A percentile compares a stretch with the other conserved stretches of the same genome.
These are phyloP conservation scores for Mortierella sp. DNA, from an alignment of 371 early-diverging fungal genomes.

Conservation along the genomic window DNA sequence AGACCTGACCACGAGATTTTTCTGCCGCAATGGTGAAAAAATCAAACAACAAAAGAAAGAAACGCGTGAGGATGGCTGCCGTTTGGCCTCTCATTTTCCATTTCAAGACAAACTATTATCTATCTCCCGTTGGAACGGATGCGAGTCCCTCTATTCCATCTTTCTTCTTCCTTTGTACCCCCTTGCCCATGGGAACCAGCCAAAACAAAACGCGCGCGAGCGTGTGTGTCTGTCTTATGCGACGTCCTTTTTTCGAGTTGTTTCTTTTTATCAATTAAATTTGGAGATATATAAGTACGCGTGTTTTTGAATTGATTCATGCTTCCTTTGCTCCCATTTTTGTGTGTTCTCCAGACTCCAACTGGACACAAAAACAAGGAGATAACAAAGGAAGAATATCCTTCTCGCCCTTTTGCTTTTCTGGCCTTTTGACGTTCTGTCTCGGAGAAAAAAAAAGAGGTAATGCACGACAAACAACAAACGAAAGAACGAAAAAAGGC, in stretches of 20 bases:
- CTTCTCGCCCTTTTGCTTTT: slow-evolving; percentile 16
- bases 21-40: not conserved
- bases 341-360: slow-evolving; percentile 2
- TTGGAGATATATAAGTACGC: no score
- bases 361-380: not conserved
- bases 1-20: slow-evolving; percentile 13
- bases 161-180: not conserved
- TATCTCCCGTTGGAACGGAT: not conserved
- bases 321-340: not conserved
- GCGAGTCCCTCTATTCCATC: not conserved
- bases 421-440: slow-evolving; percentile 14
- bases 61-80: not conserved
- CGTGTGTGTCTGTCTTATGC: not conserved
- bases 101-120: no score
- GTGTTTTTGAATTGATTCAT: not conserved
- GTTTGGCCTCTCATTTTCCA: slow-evolving; percentile 3
- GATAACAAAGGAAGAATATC: not conserved
- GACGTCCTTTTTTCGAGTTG: no score
- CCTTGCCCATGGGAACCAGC: not conserved
- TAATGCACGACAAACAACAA: not conserved
- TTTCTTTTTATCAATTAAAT: no score
- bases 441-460: slow-evolving; percentile 10
- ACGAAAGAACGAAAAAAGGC: not conserved
- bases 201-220: not conserved
- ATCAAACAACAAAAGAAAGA: not conserved